Evolutionary conservation across 176 grass and related monocot species (phyloP), one percentile per base, ranked within the genome.

Genomic region (Oryza glaberrima): DNA sequence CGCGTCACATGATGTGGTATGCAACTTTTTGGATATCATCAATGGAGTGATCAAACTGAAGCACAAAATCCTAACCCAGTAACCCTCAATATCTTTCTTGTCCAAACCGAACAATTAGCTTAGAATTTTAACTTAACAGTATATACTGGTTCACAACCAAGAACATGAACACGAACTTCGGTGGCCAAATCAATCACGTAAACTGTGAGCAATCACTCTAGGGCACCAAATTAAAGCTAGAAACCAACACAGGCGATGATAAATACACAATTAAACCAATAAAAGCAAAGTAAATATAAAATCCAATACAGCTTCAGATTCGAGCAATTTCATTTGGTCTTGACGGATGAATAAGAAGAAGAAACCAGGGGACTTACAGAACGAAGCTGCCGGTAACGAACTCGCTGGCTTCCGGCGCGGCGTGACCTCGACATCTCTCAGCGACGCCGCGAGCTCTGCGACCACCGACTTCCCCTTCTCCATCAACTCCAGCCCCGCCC

Each of bases 401-500:
- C 66, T 86, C 34, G 38, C 20, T 22, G 78, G 69, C 46, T 82
- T 89, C 11, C 23, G 78, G 12, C 35, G 82, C 7, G 84, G 66
- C 35, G 74, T 64, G 67, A 97, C 79, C 43, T 89, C 84, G 34
- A 97, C 44, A 83, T 83, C 83, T 49, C 85, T 83, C 30, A 97
- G 80, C 10, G 88, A 94, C n/a, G 84, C 77, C 1, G 92, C 83
- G 12, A 94, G 74, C 64, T 92, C 86, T 1, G 67, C 69, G 43
- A 81, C 80, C 78, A 68, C 66, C 12, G 81, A 89, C 66, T 90
- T 90, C 56, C 84, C 92, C 49, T 90, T 94, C 7, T 93, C 90
- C 95, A 97, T 97, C 54, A 38, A 54, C 73, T 36, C 5, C 30
- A 32, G 30, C 30, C 30, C 30, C 30, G 30, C 30, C 30, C 73